A percentile compares a stretch with the other conserved stretches of the same genome.
Evolutionary conservation across 176 grass and related monocot genomes (phyloP).

Genomic region (Oryza rufipogon): DNA sequence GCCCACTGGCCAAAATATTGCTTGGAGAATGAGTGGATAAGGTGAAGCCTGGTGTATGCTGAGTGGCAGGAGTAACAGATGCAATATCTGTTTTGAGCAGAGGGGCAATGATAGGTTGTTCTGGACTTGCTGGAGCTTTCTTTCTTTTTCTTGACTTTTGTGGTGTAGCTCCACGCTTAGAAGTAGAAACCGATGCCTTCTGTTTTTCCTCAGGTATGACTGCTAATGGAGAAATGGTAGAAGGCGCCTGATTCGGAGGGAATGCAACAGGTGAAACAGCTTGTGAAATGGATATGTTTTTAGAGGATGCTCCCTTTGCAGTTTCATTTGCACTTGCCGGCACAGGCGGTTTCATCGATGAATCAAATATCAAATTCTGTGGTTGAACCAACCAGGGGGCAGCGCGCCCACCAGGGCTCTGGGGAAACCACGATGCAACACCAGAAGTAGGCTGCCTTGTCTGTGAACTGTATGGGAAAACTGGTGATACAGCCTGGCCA

Average conservation of each 20-base stretch:
- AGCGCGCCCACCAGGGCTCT: constrained; percentile 51
- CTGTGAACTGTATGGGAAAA: constrained; percentile 70
- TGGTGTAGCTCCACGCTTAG: constrained; percentile 54
- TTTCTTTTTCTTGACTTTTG: constrained; percentile 96
- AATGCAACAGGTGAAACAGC: constrained; percentile 53
- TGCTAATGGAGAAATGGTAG: constrained; percentile 45
- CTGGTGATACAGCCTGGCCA: constrained; percentile 71
- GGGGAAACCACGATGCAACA: constrained; percentile 64
- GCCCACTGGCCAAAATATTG: constrained; percentile 46
- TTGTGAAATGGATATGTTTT: constrained; percentile 52
- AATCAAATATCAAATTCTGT: constrained; percentile 81
- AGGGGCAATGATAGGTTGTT: constrained; percentile 47
- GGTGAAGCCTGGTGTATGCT: constrained; percentile 44
- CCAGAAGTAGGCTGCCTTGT: constrained; percentile 58
- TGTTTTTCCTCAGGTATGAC: constrained; percentile 58
- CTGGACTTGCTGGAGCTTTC: constrained; percentile 66
- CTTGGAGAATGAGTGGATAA: constrained; percentile 61
- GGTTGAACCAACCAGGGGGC: constrained; percentile 65
- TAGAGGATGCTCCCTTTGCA: constrained; percentile 59
- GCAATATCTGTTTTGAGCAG: constrained; percentile 50
- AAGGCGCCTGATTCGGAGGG: constrained; percentile 42
- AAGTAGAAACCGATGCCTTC: constrained; percentile 52
- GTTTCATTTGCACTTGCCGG: constrained; percentile 58
- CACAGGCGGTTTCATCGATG: constrained; percentile 53
- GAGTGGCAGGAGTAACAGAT: constrained; percentile 48